Evolutionary conservation across 345 rosid genomes (phyloP).

Genomic region (Gossypium ekmanianum): DNA sequence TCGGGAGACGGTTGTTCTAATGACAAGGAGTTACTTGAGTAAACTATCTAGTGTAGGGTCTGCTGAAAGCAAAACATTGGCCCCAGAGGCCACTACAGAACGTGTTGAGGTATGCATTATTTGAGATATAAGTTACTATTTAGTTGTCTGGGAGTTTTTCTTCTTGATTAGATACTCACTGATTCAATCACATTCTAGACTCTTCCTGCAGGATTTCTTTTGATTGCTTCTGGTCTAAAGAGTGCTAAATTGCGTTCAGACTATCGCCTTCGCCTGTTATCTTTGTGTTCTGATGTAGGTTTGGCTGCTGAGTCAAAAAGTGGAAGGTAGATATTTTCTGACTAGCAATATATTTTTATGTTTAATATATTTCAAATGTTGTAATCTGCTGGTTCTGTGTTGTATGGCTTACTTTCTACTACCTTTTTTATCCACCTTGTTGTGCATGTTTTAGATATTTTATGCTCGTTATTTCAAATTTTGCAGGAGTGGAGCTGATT

Average conservation of each 20-base stretch:
- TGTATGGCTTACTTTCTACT: not conserved
- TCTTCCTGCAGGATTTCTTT: slow-evolving; percentile 98
- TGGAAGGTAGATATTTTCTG: slow-evolving; percentile 64
- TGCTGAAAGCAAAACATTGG: slow-evolving; percentile 82
- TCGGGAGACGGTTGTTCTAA: slow-evolving; percentile 92
- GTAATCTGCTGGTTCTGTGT: not conserved
- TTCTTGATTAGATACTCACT: slow-evolving; percentile 44
- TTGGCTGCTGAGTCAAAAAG: slow-evolving; percentile 94
- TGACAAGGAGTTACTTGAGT: slow-evolving; percentile 92
- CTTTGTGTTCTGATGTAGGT: slow-evolving; percentile 97
- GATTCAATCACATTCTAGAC: slow-evolving; percentile 69
- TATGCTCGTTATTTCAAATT: slow-evolving; percentile 17
- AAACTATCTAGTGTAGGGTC: slow-evolving; percentile 72
- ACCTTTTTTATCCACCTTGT: slow-evolving; percentile 1
- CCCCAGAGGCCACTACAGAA: slow-evolving; percentile 84
- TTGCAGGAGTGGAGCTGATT: slow-evolving; percentile 98
- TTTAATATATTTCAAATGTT: not conserved
- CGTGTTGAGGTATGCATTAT: slow-evolving; percentile 73
- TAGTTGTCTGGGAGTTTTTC: slow-evolving; percentile 20
- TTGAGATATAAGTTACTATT: slow-evolving; percentile 12
- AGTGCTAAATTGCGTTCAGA: slow-evolving; percentile 77
- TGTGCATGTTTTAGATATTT: slow-evolving; percentile 9
- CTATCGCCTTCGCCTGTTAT: slow-evolving; percentile 84
- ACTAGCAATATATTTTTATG: slow-evolving; percentile 15
- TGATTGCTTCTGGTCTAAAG: slow-evolving; percentile 77